Base-by-base conservation (phyloP, 306 rosid species). In the Vicia sativa region DNA sequence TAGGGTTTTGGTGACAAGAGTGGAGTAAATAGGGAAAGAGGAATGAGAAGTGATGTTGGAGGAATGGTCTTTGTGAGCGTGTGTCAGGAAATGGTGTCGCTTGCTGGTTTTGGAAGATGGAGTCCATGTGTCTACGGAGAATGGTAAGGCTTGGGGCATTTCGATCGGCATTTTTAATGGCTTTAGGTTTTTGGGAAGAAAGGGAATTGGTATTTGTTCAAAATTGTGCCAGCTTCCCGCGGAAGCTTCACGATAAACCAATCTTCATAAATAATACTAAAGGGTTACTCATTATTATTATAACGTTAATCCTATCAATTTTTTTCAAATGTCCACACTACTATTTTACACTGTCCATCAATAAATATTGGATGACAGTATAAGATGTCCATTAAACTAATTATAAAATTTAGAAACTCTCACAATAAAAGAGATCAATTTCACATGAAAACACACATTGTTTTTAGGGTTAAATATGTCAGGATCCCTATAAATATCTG, bases 61-160 rank as follows among this genome's bases (percentile, higher is more conserved):
- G 11, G 89, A 75, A 69, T 91, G 93, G 49, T 91, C 97, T 68
- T 68, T 79, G 82, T 88, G 97, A 15, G 97, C 96, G 71, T 91
- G 97, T 13, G 89, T 86, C 3, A 91, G 78, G 82, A 91, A 91
- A 74, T 83, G 91, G 62, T 86, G 81, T 13, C 91, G 58, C 81
- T 91, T 91, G 12, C 45, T 81, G 31, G 41, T 58, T 70, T 23
- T 79, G 13, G 97, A 86, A 0, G 79, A 71, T 10, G 68, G 65
- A 62, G 58, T 74, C 93, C 97, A 88, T 55, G 97, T 86, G 65
- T 91, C 97, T n/a, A 88, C 91, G 0, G 92, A 88, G 83, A 91
- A 91, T 1, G 97, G 92, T 15, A 91, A 53, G 2, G 96, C 96
- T 39, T 65, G 76, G 10, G 91, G 97, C 91, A 88, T 78, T 79